Evolutionary conservation across 768 basidiomycete species (phyloP), one percentile per base, ranked within the genome.

Genomic region (Termitomyces sp.): DNA sequence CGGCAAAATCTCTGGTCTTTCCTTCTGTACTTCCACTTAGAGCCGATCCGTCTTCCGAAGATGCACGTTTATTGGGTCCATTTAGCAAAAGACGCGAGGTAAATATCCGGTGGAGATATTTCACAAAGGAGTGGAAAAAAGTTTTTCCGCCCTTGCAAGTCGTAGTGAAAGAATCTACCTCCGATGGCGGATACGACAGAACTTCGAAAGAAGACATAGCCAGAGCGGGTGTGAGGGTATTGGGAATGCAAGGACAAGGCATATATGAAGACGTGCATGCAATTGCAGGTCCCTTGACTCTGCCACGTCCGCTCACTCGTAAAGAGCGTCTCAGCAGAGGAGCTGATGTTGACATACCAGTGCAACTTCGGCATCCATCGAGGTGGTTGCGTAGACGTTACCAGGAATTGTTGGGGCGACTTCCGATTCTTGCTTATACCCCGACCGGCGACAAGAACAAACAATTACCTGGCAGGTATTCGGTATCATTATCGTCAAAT

Each of bases 61-160:
- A 89, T 55, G 84, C 85, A 1, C 68, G 68, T 31, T 63, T 87
- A 4, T 72, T 89, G 36, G 90, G 89, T 2, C 81, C 78, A 11
- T 74, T 91, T 45, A 89, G 88, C 75, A 88, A 83, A 67, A 83
- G 91, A 37, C 81, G 90, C 46, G 82, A 91, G 68, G 77, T 84
- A 51, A 93, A 94, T 70, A 77, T 85, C 48, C 83, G 84, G 22
- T 83, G 87, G 84, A 81, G 84, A 22, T 89, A 78, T 66, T 91
- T 85, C 70, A 72, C 68, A 16, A 63, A 61, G 11, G 81, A 89
- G 66, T 75, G 75, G 62, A 79, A 75, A 64, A 87, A 84, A 63
- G 71, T 86, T 24, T 66, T 72, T 3, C 84, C 86, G 27, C 89
- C 91, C 7, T 68, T 91, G n/a, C 75, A 85, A 61, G 66, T 82